phyloP scores from a whole-genome alignment of 495 filamentous ascomycete species.

The Talaromyces trachyspermus region DNA sequence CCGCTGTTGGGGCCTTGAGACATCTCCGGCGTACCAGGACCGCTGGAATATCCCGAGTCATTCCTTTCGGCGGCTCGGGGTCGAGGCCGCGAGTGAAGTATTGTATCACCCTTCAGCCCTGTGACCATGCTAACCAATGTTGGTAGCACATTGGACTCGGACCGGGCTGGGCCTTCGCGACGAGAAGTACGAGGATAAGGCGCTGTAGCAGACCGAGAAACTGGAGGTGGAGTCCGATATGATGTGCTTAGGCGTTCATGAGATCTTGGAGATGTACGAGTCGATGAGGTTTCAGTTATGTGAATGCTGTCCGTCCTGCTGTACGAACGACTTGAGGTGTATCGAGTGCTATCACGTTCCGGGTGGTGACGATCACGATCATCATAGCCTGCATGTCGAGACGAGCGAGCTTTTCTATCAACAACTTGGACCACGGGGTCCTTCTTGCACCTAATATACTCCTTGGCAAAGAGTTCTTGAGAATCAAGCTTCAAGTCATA shows the following conservation, averaged over 20 bases:
- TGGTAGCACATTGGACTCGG: constrained; percentile 23
- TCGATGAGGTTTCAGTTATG: not conserved
- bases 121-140: constrained; percentile 16
- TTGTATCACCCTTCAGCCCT: constrained; percentile 19
- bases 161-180: constrained; percentile 20
- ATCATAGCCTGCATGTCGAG: constrained; percentile 1
- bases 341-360: not conserved
- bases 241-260: constrained; percentile 3
- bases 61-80: constrained; percentile 24
- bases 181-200: constrained; percentile 5
- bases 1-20: constrained; percentile 15
- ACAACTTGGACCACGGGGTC: not conserved
- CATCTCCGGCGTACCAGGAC: constrained; percentile 33
- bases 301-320: not conserved
- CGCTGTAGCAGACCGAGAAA: constrained; percentile 4
- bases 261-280: constrained; percentile 1
- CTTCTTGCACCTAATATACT: constrained; percentile 2
- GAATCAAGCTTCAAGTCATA: constrained; percentile 17
- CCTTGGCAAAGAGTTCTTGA: not conserved
- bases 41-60: constrained; percentile 42
- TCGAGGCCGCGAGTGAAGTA: constrained; percentile 22
- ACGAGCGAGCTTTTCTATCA: not conserved
- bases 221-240: constrained; percentile 1
- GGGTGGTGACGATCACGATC: constrained; percentile 1
- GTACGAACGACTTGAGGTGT: constrained; percentile 1